phyloP scores from a whole-genome alignment of 192 early-diverging fungal species.

The Podila verticillata region DNA sequence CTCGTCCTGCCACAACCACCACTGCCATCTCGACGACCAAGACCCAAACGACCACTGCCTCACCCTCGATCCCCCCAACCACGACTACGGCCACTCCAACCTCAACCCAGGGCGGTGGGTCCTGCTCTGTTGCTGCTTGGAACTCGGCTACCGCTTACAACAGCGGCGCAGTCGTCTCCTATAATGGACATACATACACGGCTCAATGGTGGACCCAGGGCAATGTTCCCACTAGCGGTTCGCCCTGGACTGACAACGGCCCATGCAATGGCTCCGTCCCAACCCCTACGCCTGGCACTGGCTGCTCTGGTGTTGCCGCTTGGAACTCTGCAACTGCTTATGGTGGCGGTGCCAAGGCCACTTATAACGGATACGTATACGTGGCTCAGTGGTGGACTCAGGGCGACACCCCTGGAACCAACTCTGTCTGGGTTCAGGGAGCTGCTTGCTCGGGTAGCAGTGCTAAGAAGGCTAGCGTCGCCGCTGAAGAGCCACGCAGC shows the following conservation, averaged over 20 bases:
- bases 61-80: neutral
- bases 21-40: neutral
- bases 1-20: neutral
- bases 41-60: neutral
- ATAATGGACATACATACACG: constrained; percentile 52
- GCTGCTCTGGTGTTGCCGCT: constrained; percentile 25
- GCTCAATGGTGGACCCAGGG: constrained; percentile 45
- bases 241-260: constrained; percentile 24
- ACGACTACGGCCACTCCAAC: neutral
- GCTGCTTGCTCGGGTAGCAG: constrained; percentile 16
- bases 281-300: constrained; percentile 10
- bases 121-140: constrained; percentile 46
- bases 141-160: constrained; percentile 22
- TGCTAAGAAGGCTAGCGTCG: too few relatives aligned
- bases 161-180: constrained; percentile 36
- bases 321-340: constrained; percentile 37
- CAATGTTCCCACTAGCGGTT: constrained; percentile 14
- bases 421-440: constrained; percentile 26
- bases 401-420: constrained; percentile 24
- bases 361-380: constrained; percentile 27
- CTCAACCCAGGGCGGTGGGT: constrained; percentile 18
- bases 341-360: constrained; percentile 30
- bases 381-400: constrained; percentile 46
- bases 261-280: constrained; percentile 11
- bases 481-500: too few relatives aligned